Percentiles rank a stretch among this genome's conserved stretches.
Evolutionary conservation across 495 filamentous ascomycete species (phyloP).

Genomic region (Margaritispora aquatica): DNA sequence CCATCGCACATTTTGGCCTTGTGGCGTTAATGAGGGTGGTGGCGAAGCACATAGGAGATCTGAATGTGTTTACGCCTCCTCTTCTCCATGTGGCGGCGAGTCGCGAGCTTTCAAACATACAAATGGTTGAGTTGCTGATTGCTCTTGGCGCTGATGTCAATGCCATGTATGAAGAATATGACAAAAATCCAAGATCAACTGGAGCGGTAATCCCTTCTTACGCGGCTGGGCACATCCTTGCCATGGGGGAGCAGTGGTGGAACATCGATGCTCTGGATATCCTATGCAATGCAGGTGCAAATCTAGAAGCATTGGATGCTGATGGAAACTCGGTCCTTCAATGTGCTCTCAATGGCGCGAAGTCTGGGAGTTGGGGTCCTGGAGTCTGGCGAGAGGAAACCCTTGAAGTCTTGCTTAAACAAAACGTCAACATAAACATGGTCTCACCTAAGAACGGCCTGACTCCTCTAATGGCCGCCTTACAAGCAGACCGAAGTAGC

Average conservation of each 20-base stretch:
- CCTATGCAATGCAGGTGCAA: constrained; percentile 31
- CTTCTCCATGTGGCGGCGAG: constrained; percentile 1
- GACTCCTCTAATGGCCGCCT: constrained; percentile 16
- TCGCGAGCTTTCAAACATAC: constrained; percentile 32
- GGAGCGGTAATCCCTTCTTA: background rate
- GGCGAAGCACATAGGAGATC: background rate
- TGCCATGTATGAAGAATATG: background rate
- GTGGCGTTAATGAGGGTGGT: background rate
- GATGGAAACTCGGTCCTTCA: constrained; percentile 33
- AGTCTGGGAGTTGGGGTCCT: background rate
- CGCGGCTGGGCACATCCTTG: constrained; percentile 30
- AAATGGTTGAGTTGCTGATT: constrained; percentile 34
- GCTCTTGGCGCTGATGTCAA: constrained; percentile 30
- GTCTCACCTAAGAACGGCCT: constrained; percentile 18
- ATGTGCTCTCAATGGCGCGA: constrained; percentile 22
- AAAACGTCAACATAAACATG: constrained; percentile 32
- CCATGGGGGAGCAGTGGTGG: constrained; percentile 38
- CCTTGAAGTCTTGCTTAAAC: constrained; percentile 25
- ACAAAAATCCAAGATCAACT: too few relatives aligned
- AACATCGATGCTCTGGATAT: constrained; percentile 33
- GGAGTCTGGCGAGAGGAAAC: constrained; percentile 18
- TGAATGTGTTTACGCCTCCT: constrained; percentile 7
- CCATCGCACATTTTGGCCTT: background rate
- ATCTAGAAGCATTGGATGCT: constrained; percentile 28
- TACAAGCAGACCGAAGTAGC: constrained; percentile 29